Conservation (phyloP, 1,139 yeast species). For the Lodderomyces orthopsilosis region DNA sequence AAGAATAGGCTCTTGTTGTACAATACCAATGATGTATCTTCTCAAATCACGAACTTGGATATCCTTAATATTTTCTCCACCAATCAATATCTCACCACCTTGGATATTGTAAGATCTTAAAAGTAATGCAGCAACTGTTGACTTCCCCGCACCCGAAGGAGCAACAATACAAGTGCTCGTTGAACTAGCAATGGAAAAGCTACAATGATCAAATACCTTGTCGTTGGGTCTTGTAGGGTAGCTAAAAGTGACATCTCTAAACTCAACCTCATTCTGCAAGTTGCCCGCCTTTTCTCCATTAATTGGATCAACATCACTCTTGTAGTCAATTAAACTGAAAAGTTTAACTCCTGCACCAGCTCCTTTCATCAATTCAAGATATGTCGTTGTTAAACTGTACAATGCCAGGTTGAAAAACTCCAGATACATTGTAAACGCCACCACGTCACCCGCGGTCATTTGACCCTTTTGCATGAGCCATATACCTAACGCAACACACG, state of each 20-base stretch:
- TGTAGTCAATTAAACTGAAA: conserved; percentile 44
- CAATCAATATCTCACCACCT: conserved; percentile 61
- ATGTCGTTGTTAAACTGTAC: conserved; percentile 49
- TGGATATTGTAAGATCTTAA: conserved; percentile 63
- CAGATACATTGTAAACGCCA: conserved; percentile 49
- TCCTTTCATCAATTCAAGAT: conserved; percentile 57
- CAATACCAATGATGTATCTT: conserved; percentile 68
- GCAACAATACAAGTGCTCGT: conserved; percentile 89
- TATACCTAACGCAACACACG: conserved; percentile 46
- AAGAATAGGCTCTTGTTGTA: conserved; percentile 84
- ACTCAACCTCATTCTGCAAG: conserved; percentile 55
- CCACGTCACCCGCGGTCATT: conserved; percentile 49
- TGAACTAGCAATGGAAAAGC: conserved; percentile 60
- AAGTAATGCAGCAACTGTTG: conserved; percentile 74
- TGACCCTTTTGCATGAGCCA: conserved; percentile 42
- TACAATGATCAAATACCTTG: conserved; percentile 61
- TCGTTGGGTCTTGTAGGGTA: conserved; percentile 91
- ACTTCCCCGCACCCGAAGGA: conserved; percentile 89
- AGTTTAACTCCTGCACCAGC: conserved; percentile 53
- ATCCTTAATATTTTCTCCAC: conserved; percentile 61
- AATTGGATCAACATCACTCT: conserved; percentile 44
- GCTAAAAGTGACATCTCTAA: conserved; percentile 64
- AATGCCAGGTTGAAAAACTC: conserved; percentile 49
- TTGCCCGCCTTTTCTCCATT: conserved; percentile 33
- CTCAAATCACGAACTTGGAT: conserved; percentile 72